Evolutionary conservation across 495 filamentous ascomycete species (phyloP).

Genomic region (Jackrogersella multiformis): DNA sequence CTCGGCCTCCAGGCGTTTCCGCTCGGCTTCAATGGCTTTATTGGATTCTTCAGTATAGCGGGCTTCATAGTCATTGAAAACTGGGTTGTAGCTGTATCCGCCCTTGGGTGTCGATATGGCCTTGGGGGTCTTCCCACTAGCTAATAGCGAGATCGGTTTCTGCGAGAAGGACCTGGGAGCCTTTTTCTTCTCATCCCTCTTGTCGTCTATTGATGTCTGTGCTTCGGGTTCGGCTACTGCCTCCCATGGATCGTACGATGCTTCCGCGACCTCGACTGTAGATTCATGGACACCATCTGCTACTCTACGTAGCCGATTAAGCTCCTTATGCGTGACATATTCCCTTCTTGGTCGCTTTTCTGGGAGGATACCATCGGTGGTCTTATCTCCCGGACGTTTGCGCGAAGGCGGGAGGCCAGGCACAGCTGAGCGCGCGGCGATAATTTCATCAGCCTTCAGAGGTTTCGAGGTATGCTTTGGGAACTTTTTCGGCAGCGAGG

Average conservation of each 20-base stretch:
- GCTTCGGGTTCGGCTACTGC: constrained; percentile 56
- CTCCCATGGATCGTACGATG: constrained; percentile 80
- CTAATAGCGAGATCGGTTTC: constrained; percentile 80
- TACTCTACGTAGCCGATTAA: constrained; percentile 75
- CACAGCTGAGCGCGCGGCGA: constrained; percentile 82
- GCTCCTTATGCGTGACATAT: constrained; percentile 83
- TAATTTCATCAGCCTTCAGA: constrained; percentile 89
- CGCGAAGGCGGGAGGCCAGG: constrained; percentile 73
- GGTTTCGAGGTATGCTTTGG: constrained; percentile 71
- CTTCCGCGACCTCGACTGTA: constrained; percentile 63
- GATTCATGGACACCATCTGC: constrained; percentile 74
- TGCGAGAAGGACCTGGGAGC: constrained; percentile 80
- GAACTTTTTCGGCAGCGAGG: constrained; percentile 66
- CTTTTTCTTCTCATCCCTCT: constrained; percentile 60
- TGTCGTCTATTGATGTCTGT: constrained; percentile 32
- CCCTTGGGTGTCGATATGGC: constrained; percentile 81
- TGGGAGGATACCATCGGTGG: constrained; percentile 71
- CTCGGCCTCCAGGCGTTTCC: constrained; percentile 74
- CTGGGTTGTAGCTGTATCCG: constrained; percentile 90
- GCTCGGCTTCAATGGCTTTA: constrained; percentile 81
- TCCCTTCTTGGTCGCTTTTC: constrained; percentile 76
- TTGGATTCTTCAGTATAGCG: constrained; percentile 76
- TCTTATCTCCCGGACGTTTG: constrained; percentile 72
- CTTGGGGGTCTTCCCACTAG: constrained; percentile 77
- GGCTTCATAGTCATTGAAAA: constrained; percentile 81